phyloP scores from a whole-genome alignment of 768 basidiomycete species.

The Termitomyces sp. region DNA sequence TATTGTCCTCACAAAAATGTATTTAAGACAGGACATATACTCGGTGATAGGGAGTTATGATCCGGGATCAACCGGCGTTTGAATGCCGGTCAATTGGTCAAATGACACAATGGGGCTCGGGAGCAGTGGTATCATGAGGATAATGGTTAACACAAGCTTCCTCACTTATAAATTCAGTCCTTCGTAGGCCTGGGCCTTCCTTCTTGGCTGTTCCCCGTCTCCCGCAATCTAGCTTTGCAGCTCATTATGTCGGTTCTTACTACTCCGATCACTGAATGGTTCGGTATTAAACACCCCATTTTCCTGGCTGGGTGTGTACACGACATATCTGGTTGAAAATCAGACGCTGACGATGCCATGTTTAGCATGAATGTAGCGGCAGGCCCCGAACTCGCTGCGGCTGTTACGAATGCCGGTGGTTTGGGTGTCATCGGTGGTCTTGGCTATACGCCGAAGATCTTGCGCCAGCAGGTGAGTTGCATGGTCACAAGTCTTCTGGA shows the following conservation, averaged over 20 bases:
- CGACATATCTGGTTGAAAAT: not conserved
- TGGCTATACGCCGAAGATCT: slow-evolving; percentile 78
- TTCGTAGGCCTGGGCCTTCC: not conserved
- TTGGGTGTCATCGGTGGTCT: slow-evolving; percentile 90
- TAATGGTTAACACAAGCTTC: not conserved
- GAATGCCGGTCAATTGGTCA: not conserved
- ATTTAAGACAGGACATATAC: too few relatives aligned
- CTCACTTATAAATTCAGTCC: slow-evolving; percentile 6
- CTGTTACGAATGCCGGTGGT: slow-evolving; percentile 92
- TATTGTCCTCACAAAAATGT: too few relatives aligned
- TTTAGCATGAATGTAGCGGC: slow-evolving; percentile 43
- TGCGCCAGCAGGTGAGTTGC: slow-evolving; percentile 63
- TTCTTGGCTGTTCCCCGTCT: not conserved
- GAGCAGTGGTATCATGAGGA: slow-evolving; percentile 11
- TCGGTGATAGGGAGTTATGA: not conserved
- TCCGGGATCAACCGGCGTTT: not conserved
- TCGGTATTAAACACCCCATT: slow-evolving; percentile 85
- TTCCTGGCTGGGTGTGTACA: slow-evolving; percentile 65
- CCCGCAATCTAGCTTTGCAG: slow-evolving; percentile 1
- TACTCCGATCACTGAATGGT: slow-evolving; percentile 86
- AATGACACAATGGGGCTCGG: not conserved
- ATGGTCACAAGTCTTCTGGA: not conserved
- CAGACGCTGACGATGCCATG: not conserved
- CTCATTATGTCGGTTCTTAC: slow-evolving; percentile 54
- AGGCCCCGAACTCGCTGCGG: slow-evolving; percentile 82